phyloP scores from a whole-genome alignment of 208 protist genomes.

The Crithidia expoeki region DNA sequence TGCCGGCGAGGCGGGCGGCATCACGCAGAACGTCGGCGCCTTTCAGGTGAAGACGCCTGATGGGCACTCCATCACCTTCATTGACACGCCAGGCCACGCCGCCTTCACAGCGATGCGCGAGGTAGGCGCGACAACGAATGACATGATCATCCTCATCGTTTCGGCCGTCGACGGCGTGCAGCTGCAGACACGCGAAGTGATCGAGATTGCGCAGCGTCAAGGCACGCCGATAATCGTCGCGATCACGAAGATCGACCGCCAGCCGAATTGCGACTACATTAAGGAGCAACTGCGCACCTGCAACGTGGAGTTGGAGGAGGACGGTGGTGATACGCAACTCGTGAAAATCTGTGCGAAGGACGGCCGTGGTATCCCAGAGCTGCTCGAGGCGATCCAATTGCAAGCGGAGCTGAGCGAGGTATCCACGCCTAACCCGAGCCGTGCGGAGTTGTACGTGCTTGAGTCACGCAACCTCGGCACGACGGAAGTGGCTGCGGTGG shows the following conservation, averaged over 20 bases:
- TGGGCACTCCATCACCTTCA: constrained; percentile 92
- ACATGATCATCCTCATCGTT: constrained; percentile 97
- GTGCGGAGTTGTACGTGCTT: constrained; percentile 91
- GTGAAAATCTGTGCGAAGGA: constrained; percentile 92
- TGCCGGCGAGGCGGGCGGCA: constrained; percentile 96
- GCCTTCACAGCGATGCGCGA: constrained; percentile 96
- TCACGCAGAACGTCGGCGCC: constrained; percentile 98
- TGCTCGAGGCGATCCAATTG: constrained; percentile 91
- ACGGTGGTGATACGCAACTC: constrained; percentile 94
- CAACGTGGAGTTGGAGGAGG: constrained; percentile 91
- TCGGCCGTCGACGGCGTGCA: constrained; percentile 96
- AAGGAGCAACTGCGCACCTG: constrained; percentile 81
- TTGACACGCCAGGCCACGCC: constrained; percentile 98
- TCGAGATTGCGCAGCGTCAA: constrained; percentile 69
- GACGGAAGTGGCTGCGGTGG: constrained; percentile 75
- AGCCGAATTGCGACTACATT: constrained; percentile 76
- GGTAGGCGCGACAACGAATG: constrained; percentile 94
- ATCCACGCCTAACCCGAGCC: constrained; percentile 65
- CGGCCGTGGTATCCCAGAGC: constrained; percentile 78
- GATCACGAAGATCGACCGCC: constrained; percentile 97
- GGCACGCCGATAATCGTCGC: constrained; percentile 94
- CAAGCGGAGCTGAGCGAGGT: constrained; percentile 91
- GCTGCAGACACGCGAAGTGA: constrained; percentile 94
- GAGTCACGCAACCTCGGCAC: constrained; percentile 72
- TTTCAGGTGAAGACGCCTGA: constrained; percentile 75